Conservation (phyloP, 768 basidiomycete genomes). For the Tulasnella sp. region DNA sequence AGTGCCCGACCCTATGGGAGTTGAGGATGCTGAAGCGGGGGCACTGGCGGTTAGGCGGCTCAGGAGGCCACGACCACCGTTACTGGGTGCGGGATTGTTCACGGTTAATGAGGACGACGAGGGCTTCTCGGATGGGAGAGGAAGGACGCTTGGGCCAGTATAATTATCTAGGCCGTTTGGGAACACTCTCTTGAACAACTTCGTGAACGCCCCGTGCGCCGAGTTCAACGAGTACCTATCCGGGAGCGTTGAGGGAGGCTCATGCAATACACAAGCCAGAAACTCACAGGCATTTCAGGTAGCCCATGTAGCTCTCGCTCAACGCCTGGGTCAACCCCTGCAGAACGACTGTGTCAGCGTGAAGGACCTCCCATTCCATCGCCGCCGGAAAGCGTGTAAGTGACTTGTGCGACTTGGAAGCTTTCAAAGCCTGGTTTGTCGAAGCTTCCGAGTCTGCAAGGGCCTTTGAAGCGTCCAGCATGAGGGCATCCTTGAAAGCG, state of each 20-base stretch:
- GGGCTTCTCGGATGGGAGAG: slow-evolving; percentile 20
- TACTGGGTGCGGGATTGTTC: neutral
- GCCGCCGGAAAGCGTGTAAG: slow-evolving; percentile 57
- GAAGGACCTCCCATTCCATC: slow-evolving; percentile 75
- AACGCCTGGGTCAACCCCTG: slow-evolving; percentile 72
- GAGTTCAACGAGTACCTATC: slow-evolving; percentile 33
- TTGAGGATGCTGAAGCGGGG: slow-evolving; percentile 39
- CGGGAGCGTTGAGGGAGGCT: neutral
- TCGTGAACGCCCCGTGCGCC: slow-evolving; percentile 35
- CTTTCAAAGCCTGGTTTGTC: slow-evolving; percentile 56
- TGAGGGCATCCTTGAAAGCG: slow-evolving; percentile 54
- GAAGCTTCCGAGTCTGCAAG: slow-evolving; percentile 64
- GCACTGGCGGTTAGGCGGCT: slow-evolving; percentile 38
- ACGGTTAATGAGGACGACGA: slow-evolving; percentile 1
- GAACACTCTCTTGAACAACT: slow-evolving; percentile 33
- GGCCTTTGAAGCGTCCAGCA: slow-evolving; percentile 63
- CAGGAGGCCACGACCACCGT: slow-evolving; percentile 39
- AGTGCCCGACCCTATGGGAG: slow-evolving; percentile 28
- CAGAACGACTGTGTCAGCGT: slow-evolving; percentile 72
- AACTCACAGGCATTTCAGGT: slow-evolving; percentile 47
- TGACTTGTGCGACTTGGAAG: slow-evolving; percentile 44
- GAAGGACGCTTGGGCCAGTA: slow-evolving; percentile 9
- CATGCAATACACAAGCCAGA: neutral
- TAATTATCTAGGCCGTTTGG: slow-evolving; percentile 34
- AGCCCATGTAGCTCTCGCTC: slow-evolving; percentile 44